Base-by-base conservation (phyloP, 108 stramenopile species). In the Phaeodactylum tricornutum region DNA sequence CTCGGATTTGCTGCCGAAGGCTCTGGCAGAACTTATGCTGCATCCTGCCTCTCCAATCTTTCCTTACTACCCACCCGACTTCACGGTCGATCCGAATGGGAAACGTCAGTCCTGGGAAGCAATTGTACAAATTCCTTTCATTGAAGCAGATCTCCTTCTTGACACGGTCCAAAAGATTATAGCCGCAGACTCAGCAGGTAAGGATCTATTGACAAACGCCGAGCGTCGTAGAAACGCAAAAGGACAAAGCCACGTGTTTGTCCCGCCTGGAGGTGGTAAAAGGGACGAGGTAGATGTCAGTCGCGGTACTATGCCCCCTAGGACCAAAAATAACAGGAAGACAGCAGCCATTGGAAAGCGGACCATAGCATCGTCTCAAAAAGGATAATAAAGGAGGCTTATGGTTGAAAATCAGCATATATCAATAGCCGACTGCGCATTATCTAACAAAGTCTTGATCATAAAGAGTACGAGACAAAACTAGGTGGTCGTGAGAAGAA, bases 91-190 rank as follows among this genome's bases (percentile, higher is more conserved):
- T 61, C 63, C 81, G 1, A 93, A 93, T 53, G 91, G 91, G 17
- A 93, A 93, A 53, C 60, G 84, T n/a, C 84, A 83, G 48, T 69
- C 86, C 7, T 99, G 98, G 98, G 93, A 97, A 59, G 95, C 93
- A 23, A 87, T 99, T 55, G 93, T 93, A 38, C 64, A 95, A 43
- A 87, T 99, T 43, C 98, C 98, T 33, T 99, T 99, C 61, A 95
- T 99, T 52, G 92, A 94, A 27, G 83, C 82, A 43, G 75, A 71
- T 29, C 41, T 73, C 21, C 50, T 99, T 29, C 62, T 94, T 21
- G 67, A 75, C 19, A 81, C 80, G 37, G 82, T 97, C 9, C 59
- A 78, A 23, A 44, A 43, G 23, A 59, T 93, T 40, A 33, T 89
- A 14, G 70, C 77, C 23, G 58, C 72, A 8, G 84, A 81, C 26